phyloP scores from a whole-genome alignment of 345 rosid species.

The Citrus maxima region DNA sequence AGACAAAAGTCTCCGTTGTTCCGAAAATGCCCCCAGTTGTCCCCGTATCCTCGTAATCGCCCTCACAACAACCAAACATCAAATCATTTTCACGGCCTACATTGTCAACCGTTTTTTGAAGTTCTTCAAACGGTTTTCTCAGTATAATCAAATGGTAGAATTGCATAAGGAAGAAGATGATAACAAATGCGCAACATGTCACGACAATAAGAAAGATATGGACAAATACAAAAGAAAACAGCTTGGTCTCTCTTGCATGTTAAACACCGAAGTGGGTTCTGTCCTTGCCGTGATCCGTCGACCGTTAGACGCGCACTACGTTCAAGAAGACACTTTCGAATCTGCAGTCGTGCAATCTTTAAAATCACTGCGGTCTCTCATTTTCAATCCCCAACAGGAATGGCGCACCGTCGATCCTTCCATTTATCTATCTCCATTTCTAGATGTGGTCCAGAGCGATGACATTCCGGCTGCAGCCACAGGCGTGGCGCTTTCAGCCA shows the following conservation, averaged over 20 bases:
- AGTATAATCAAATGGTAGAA: not conserved
- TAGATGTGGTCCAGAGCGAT: conserved; percentile 77
- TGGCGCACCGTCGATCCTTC: conserved; percentile 82
- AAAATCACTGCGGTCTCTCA: conserved; percentile 69
- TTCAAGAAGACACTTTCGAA: conserved; percentile 56
- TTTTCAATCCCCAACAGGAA: conserved; percentile 89
- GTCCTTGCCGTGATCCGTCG: conserved; percentile 78
- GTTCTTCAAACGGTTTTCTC: not conserved
- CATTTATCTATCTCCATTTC: conserved; percentile 73
- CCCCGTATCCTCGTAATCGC: not conserved
- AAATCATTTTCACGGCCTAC: not conserved
- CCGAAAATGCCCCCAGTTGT: not conserved
- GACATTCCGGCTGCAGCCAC: conserved; percentile 81
- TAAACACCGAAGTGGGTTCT: conserved; percentile 89
- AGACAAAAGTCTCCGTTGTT: not conserved
- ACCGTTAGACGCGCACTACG: conserved; percentile 39
- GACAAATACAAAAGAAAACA: conserved; percentile 44
- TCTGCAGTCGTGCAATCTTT: conserved; percentile 56
- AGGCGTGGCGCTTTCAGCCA: conserved; percentile 54
- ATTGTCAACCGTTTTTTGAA: conserved; percentile 16
- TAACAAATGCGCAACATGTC: conserved; percentile 5
- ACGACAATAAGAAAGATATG: conserved; percentile 21
- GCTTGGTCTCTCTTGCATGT: conserved; percentile 78
- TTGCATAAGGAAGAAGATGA: conserved; percentile 21
- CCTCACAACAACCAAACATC: not conserved